Conservation (phyloP, 2,329 filamentous ascomycete genomes). For the Paraphoma chrysanthemicola region DNA sequence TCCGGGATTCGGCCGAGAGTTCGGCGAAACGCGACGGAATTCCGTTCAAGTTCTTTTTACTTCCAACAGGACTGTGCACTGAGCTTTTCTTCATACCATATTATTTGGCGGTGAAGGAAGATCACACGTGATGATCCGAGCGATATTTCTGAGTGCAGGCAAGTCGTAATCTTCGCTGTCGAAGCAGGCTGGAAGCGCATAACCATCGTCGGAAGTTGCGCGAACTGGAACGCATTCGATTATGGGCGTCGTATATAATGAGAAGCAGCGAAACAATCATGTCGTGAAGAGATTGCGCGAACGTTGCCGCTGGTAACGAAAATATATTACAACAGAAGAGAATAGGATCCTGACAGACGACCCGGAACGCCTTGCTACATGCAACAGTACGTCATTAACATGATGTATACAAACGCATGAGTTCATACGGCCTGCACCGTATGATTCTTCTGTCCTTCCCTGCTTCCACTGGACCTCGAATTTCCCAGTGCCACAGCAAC, state of each 20-base stretch:
- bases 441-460: neutral
- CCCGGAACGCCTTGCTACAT: neutral
- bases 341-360: neutral
- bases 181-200: too few relatives aligned
- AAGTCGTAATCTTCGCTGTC: too few relatives aligned
- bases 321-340: neutral
- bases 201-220: too few relatives aligned
- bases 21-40: constrained; percentile 10
- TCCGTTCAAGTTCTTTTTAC: neutral
- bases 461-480: constrained; percentile 7
- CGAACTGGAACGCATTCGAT: too few relatives aligned
- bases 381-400: neutral
- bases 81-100: too few relatives aligned
- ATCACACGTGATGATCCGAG: neutral
- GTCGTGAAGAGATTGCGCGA: too few relatives aligned
- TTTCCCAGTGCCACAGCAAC: constrained; percentile 18
- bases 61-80: too few relatives aligned
- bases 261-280: too few relatives aligned
- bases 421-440: constrained; percentile 7
- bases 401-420: neutral
- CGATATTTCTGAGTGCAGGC: too few relatives aligned
- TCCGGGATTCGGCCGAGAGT: constrained; percentile 7
- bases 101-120: neutral
- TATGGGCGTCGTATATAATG: too few relatives aligned
- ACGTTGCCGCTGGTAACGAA: neutral